These are phyloP conservation scores for Aspergillus sp. DNA, from an alignment of 2,329 filamentous ascomycete genomes.

Conservation along the genomic window DNA sequence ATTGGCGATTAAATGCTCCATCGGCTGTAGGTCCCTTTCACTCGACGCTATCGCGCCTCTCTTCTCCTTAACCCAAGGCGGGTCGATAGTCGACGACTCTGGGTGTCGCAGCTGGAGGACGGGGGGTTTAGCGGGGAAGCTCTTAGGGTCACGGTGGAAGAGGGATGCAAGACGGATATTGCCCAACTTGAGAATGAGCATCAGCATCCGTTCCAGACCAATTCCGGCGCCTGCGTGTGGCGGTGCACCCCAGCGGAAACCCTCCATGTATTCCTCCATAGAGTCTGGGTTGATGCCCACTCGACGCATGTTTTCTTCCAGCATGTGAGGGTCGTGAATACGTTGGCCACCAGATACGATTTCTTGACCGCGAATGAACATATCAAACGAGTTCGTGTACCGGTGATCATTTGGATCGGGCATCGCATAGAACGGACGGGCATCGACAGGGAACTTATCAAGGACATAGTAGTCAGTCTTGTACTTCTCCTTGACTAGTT, in stretches of 20 bases:
- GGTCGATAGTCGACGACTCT: conserved; percentile 77
- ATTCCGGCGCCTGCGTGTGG: conserved; percentile 90
- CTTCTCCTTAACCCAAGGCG: conserved; percentile 56
- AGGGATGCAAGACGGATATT: conserved; percentile 87
- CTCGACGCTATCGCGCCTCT: conserved; percentile 44
- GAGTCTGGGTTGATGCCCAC: conserved; percentile 74
- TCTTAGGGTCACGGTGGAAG: conserved; percentile 86
- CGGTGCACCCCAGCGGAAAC: conserved; percentile 83
- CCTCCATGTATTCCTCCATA: conserved; percentile 88
- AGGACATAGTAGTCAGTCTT: conserved; percentile 90
- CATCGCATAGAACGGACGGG: conserved; percentile 90
- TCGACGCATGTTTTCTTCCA: conserved; percentile 75
- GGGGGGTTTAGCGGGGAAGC: conserved; percentile 68
- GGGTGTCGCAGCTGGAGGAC: conserved; percentile 73
- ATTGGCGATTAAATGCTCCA: conserved; percentile 89
- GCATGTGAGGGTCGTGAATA: conserved; percentile 75
- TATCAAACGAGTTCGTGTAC: conserved; percentile 90
- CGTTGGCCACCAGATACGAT: conserved; percentile 90
- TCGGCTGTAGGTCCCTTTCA: conserved; percentile 62
- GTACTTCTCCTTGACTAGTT: conserved; percentile 82
- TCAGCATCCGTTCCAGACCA: conserved; percentile 83
- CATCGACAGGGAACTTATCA: conserved; percentile 85
- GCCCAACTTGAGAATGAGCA: conserved; percentile 80
- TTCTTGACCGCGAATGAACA: conserved; percentile 90
- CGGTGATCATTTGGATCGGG: conserved; percentile 70